Conservation (phyloP, 179 eudicot species). For the Beta corolliflora region DNA sequence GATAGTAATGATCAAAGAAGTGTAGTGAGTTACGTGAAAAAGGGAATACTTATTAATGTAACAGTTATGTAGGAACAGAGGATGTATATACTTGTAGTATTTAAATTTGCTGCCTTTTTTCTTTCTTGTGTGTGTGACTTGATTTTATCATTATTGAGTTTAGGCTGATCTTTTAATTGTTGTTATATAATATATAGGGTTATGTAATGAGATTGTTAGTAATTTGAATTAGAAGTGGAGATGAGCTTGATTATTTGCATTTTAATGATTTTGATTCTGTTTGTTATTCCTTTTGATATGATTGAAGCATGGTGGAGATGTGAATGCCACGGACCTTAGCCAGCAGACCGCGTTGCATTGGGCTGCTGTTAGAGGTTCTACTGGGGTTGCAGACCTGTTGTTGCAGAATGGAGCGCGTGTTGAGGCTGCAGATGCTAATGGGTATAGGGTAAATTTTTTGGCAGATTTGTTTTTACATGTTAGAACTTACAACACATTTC, state of each 20-base stretch:
- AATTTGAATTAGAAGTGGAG: background rate
- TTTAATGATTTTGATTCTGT: background rate
- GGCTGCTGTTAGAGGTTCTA: constrained; percentile 95
- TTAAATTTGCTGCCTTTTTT: background rate
- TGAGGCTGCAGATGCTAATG: constrained; percentile 80
- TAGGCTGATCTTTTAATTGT: background rate
- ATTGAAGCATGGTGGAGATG: constrained; percentile 84
- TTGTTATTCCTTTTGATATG: background rate
- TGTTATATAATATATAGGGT: background rate
- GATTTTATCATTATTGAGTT: background rate
- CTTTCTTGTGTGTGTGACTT: background rate
- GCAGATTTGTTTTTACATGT: background rate
- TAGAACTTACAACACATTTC: too few species aligned
- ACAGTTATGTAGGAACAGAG: too few species aligned
- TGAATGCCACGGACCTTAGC: constrained; percentile 62
- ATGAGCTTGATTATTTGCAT: background rate
- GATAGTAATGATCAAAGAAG: too few species aligned
- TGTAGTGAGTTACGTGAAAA: too few species aligned
- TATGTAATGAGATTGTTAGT: background rate
- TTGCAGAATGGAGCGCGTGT: constrained; percentile 84
- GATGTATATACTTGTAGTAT: too few species aligned
- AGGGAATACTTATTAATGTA: too few species aligned
- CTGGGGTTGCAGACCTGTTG: constrained; percentile 70
- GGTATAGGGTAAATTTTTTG: constrained; percentile 74
- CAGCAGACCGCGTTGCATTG: constrained; percentile 91